These are phyloP conservation scores for Porphyrellus sp. DNA, from an alignment of 1,284 basidiomycete species.

Conservation along the genomic window DNA sequence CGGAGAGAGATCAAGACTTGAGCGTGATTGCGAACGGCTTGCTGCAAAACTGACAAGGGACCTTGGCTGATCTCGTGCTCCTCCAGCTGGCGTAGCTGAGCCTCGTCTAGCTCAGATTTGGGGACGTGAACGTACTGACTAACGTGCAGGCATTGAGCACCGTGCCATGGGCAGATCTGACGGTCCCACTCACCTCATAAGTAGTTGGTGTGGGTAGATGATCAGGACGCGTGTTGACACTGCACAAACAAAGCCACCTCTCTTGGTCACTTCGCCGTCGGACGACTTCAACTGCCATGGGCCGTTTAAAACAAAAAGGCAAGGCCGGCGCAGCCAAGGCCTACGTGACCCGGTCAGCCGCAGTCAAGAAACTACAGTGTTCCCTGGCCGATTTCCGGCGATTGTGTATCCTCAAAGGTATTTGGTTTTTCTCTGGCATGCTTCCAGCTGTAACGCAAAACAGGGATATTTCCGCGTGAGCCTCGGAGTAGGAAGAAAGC, in stretches of 20 bases:
- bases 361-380: constrained; percentile 92
- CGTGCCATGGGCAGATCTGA: background rate
- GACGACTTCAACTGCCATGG: constrained; percentile 73
- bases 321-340: constrained; percentile 94
- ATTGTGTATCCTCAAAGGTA: constrained; percentile 97
- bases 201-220: constrained; percentile 10
- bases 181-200: constrained; percentile 30
- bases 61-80: constrained; percentile 98
- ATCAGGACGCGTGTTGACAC: constrained; percentile 25
- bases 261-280: too few species aligned
- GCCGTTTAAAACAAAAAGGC: constrained; percentile 85
- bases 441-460: constrained; percentile 11
- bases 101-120: constrained; percentile 97
- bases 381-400: constrained; percentile 96
- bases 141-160: constrained; percentile 11
- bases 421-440: constrained; percentile 17
- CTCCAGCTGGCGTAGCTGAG: constrained; percentile 92
- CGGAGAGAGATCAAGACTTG: constrained; percentile 96
- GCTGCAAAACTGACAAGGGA: constrained; percentile 95
- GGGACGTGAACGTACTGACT: constrained; percentile 97
- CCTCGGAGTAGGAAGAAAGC: constrained; percentile 90
- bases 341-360: constrained; percentile 88
- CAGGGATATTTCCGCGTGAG: constrained; percentile 97
- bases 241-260: constrained; percentile 27
- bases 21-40: constrained; percentile 95